These are phyloP conservation scores for Amylocarpus encephaloides DNA, from an alignment of 2,329 filamentous ascomycete genomes.

Conservation along the genomic window DNA sequence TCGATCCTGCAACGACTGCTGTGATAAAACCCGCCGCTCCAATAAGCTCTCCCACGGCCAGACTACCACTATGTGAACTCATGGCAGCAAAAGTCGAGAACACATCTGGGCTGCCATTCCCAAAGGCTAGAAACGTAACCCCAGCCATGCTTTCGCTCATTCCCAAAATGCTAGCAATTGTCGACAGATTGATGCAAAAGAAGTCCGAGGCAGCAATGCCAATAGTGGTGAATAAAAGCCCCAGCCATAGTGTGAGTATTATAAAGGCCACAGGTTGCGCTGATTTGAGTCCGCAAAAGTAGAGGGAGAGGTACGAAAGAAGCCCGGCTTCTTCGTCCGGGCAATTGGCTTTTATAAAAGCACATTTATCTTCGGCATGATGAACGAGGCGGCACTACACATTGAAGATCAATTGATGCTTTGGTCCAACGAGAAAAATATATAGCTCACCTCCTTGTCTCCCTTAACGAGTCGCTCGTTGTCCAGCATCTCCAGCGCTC, in stretches of 20 bases:
- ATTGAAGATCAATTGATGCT: background rate
- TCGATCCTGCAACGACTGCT: slow-evolving; percentile 90
- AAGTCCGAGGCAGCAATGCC: slow-evolving; percentile 98
- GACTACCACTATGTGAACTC: slow-evolving; percentile 92
- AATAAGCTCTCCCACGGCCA: slow-evolving; percentile 91
- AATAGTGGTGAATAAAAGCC: slow-evolving; percentile 88
- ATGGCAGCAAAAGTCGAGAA: slow-evolving; percentile 99
- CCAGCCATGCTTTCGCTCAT: slow-evolving; percentile 95
- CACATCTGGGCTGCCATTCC: slow-evolving; percentile 95
- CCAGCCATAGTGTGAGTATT: slow-evolving; percentile 76
- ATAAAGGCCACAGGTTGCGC: slow-evolving; percentile 72
- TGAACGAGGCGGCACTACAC: slow-evolving; percentile 73
- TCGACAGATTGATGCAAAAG: slow-evolving; percentile 94
- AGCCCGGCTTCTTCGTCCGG: slow-evolving; percentile 84
- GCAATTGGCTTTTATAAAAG: slow-evolving; percentile 77
- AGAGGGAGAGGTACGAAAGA: slow-evolving; percentile 79
- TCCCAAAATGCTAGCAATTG: slow-evolving; percentile 79
- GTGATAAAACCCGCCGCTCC: slow-evolving; percentile 95
- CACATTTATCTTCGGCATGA: slow-evolving; percentile 71
- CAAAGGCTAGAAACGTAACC: slow-evolving; percentile 93
- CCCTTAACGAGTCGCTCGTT: slow-evolving; percentile 23
- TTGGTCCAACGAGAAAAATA: background rate
- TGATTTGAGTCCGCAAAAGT: slow-evolving; percentile 72
- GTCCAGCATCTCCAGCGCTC: slow-evolving; percentile 24
- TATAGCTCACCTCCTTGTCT: slow-evolving; percentile 29